Evolutionary conservation across 1,284 basidiomycete species (phyloP), one percentile per base, ranked within the genome.

Genomic region (Coniferiporia sulphurascens): DNA sequence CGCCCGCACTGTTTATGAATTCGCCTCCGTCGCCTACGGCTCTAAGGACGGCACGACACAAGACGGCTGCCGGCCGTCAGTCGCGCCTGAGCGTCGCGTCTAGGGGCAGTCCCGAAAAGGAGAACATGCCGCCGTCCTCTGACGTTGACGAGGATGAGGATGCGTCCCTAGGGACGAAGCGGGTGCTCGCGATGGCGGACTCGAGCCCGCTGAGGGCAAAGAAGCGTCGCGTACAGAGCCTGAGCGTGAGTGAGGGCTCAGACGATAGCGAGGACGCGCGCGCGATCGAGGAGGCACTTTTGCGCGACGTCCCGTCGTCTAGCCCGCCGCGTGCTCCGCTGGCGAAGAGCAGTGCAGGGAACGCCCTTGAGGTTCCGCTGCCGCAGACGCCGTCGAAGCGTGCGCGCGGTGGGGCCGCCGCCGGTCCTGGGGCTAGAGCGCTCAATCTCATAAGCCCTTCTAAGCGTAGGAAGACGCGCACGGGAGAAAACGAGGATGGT

Each of bases 241-340:
- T 27, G 27, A 27, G 27, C 27, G 3, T 27, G 27, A 57, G 41
- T 19, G 13, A 7, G 17, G 55, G 59, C n/a, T 57, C 55, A 10
- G 55, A 56, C 38, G 59, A 61, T 19, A 61, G 59, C 48, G 51
- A 53, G 34, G 59, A 61, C 27, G 59, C 55, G 10, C 52, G 22
- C 15, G 48, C 45, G 2, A 50, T 57, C 17, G 59, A 57, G 15
- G 51, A 45, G 12, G 49, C 15, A 9, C 44, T 48, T 35, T 17
- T 56, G 27, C 4, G 27, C 5, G 27, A n/a, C n/a, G 34, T 38
- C 9, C 34, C 44, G 38, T 12, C n/a, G 12, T 9, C 19, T 4
- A 41, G 13, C 22, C 34, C 36, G 4, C 17, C 10, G 12, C 56
- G 56, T 12, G 15, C 45, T n/a, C 52, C 58, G n/a, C 49, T 59